phyloP scores from a whole-genome alignment of 2,329 filamentous ascomycete species.

The Neofusicoccum cordaticola region DNA sequence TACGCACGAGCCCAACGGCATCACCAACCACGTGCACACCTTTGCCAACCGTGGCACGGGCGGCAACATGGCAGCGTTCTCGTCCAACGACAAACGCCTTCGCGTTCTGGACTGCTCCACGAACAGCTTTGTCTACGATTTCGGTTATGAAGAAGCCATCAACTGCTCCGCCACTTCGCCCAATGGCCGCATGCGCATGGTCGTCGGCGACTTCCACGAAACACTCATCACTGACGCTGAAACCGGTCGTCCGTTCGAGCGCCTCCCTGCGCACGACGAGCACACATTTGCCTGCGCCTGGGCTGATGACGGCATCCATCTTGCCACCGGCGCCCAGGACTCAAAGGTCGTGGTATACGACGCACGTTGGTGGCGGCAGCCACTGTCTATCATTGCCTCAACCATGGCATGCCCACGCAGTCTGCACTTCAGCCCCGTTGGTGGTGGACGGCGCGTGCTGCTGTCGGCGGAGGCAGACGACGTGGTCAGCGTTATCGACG shows the following conservation, averaged over 20 bases:
- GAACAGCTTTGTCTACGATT: conserved; percentile 56
- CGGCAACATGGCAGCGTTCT: conserved; percentile 52
- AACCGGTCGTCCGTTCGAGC: conserved; percentile 56
- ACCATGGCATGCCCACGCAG: conserved; percentile 68
- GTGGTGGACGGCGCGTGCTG: conserved; percentile 64
- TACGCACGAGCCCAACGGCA: conserved; percentile 50
- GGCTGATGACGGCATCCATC: conserved; percentile 72
- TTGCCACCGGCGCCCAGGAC: conserved; percentile 77
- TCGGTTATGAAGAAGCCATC: conserved; percentile 59
- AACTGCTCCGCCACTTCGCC: conserved; percentile 74
- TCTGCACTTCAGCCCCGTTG: conserved; percentile 69
- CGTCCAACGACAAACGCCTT: conserved; percentile 56
- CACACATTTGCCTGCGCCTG: conserved; percentile 76
- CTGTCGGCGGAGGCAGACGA: conserved; percentile 76
- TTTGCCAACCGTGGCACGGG: conserved; percentile 48
- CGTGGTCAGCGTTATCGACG: conserved; percentile 68
- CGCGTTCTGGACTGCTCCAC: conserved; percentile 55
- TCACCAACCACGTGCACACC: conserved; percentile 59
- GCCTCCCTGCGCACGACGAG: conserved; percentile 64
- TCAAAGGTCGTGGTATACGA: conserved; percentile 73
- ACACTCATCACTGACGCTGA: conserved; percentile 69
- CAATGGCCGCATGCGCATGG: conserved; percentile 66
- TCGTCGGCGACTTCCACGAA: conserved; percentile 68
- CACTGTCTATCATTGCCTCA: conserved; percentile 55
- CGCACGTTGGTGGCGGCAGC: conserved; percentile 64